Evolutionary conservation across 306 rosid species (phyloP).

Genomic region (Vigna reflexopilosa): DNA sequence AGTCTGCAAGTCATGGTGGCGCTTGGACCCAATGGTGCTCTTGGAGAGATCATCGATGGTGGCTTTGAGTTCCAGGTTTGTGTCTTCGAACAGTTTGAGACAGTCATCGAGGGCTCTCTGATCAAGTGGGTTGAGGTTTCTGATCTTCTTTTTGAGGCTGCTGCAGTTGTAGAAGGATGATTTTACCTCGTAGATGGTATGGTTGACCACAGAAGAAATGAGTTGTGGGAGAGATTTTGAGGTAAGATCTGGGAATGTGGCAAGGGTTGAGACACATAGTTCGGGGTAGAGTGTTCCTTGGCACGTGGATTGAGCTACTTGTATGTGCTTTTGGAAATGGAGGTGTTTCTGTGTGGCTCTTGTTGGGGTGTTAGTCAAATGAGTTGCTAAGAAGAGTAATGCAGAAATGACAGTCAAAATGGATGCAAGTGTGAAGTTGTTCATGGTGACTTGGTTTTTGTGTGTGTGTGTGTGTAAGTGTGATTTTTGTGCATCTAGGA

Average conservation of each 20-base stretch:
- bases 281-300: conserved; percentile 72
- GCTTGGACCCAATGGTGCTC: conserved; percentile 31
- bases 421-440: conserved; percentile 11
- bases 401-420: not conserved
- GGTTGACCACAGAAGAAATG: conserved; percentile 58
- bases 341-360: conserved; percentile 29
- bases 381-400: not conserved
- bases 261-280: conserved; percentile 69
- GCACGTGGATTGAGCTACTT: conserved; percentile 63
- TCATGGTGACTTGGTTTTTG: conserved; percentile 24
- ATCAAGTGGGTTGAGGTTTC: conserved; percentile 42
- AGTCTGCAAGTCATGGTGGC: conserved; percentile 59
- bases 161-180: conserved; percentile 63
- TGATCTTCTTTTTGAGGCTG: conserved; percentile 44
- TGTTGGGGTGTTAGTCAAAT: conserved; percentile 25
- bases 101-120: conserved; percentile 76
- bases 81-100: conserved; percentile 68
- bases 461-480: not conserved
- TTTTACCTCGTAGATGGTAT: conserved; percentile 53
- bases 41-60: conserved; percentile 55
- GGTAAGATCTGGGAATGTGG: conserved; percentile 63
- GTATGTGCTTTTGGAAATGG: conserved; percentile 57
- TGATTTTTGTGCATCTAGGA: not conserved
- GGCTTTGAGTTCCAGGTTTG: conserved; percentile 51
- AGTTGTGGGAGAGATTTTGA: conserved; percentile 64